Evolutionary conservation across 164 flowering plant species (phyloP), one percentile per base, ranked within the genome.

Genomic region (Macadamia tetraphylla): DNA sequence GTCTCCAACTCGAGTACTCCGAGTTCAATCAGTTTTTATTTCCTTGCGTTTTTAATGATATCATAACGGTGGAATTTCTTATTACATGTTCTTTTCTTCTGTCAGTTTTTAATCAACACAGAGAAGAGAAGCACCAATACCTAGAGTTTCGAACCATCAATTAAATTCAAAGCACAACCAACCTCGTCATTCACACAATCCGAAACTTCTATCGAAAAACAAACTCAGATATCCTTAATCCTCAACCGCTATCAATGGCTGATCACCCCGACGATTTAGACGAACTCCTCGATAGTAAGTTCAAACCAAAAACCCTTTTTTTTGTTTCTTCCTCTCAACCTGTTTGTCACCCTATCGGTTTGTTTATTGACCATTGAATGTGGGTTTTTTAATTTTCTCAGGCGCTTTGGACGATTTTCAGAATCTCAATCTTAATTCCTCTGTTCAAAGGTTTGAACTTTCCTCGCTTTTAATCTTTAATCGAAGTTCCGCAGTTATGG

Each of bases 341-440:
- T 23, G 23, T 23, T 23, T 23, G 42, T 66, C 15, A 66, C 59
- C 56, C 3, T 13, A 31, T 31, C 55, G 8, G 9, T 29, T 15
- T 53, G 40, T 0, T 32, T 18, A 9, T n/a, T 14, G 29, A 6
- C 17, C 3, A 1, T 11, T 56, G 1, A 42, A 51, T 13, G 59
- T 58, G 46, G 56, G 23, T 31, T 49, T 49, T 51, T 60, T 23
- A 56, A 67, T 57, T 9, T 15, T 79, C 73, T 70, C 78, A 88
- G 96, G 96, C 69, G 98, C 97, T 75, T 81, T 92, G 81, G 96
- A 87, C 72, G 98, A 92, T 78, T 88, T 91, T 73, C 81, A 85
- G 65, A 83, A 66, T 66, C 85, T 91, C 69, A 84, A 90, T 67
- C 86, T 93, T 35, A 63, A 79, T 65, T 76, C 88, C 68, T 71